Evolutionary conservation across 805 yeast genomes (phyloP).

Genomic region (Citeromyces nyonsensis): DNA sequence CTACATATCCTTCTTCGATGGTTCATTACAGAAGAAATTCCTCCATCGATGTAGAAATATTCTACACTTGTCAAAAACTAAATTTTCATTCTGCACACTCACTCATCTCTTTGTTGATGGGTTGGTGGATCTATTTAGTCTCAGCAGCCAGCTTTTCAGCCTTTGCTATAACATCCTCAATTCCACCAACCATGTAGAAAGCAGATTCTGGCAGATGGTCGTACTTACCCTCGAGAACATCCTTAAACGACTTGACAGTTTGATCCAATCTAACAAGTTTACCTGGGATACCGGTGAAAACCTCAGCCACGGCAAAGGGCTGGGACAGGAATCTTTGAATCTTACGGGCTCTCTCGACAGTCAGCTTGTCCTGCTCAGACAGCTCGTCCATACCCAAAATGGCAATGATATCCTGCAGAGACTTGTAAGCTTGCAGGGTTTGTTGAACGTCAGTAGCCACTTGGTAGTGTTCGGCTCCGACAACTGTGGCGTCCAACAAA

Average conservation of each 20-base stretch:
- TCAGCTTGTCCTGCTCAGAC: slow-evolving; percentile 95
- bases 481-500: slow-evolving; percentile 92
- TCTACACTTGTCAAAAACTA: too few species aligned
- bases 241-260: slow-evolving; percentile 89
- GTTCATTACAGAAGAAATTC: too few species aligned
- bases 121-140: slow-evolving; percentile 34
- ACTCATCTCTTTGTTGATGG: too few species aligned
- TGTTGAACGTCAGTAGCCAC: slow-evolving; percentile 93
- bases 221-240: slow-evolving; percentile 95
- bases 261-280: slow-evolving; percentile 94
- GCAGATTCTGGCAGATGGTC: slow-evolving; percentile 98
- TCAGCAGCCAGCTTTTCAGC: slow-evolving; percentile 98
- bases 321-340: slow-evolving; percentile 99
- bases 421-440: slow-evolving; percentile 98
- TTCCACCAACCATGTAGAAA: slow-evolving; percentile 99
- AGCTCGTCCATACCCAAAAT: slow-evolving; percentile 99
- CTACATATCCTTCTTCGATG: too few species aligned
- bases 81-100: too few species aligned
- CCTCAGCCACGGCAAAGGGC: slow-evolving; percentile 99
- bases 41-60: too few species aligned
- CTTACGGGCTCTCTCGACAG: slow-evolving; percentile 99
- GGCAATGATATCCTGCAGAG: slow-evolving; percentile 99
- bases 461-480: slow-evolving; percentile 97
- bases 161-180: slow-evolving; percentile 95
- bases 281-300: slow-evolving; percentile 99